Evolutionary conservation across 2,329 filamentous ascomycete genomes (phyloP).

Genomic region (Colletotrichum sp.): DNA sequence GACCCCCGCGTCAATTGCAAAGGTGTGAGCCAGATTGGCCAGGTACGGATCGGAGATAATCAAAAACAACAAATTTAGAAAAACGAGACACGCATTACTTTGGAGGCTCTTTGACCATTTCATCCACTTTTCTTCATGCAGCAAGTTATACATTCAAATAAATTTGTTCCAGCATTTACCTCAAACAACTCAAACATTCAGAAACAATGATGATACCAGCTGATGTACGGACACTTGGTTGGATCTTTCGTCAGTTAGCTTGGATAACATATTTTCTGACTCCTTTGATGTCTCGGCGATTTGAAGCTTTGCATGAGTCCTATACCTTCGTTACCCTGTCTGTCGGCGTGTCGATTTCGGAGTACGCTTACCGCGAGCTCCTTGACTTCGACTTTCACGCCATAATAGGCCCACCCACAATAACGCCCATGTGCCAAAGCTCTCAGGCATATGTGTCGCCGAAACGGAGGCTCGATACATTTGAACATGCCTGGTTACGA

Average conservation of each 20-base stretch:
- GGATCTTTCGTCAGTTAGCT: rapidly evolving
- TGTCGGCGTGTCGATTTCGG: not conserved
- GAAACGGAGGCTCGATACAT: rapidly evolving
- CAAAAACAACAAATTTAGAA: not conserved
- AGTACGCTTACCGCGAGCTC: not conserved
- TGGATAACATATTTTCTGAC: rapidly evolving
- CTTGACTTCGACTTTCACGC: rapidly evolving
- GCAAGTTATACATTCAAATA: not conserved
- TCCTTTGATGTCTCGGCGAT: not conserved
- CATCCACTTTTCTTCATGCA: not conserved
- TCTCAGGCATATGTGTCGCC: not conserved
- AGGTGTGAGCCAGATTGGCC: not conserved
- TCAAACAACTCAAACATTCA: not conserved
- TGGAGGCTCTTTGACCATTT: rapidly evolving
- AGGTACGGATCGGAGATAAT: not conserved
- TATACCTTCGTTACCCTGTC: rapidly evolving
- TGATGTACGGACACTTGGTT: no score
- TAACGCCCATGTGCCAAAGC: not conserved
- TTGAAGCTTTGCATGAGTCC: not conserved
- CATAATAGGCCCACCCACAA: rapidly evolving
- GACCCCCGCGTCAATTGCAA: not conserved
- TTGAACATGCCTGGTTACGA: not conserved
- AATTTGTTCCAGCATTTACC: rapidly evolving
- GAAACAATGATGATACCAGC: not conserved
- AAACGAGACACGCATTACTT: not conserved